Evolutionary conservation across 805 yeast species (phyloP).

Genomic region (Candida nanaspora): DNA sequence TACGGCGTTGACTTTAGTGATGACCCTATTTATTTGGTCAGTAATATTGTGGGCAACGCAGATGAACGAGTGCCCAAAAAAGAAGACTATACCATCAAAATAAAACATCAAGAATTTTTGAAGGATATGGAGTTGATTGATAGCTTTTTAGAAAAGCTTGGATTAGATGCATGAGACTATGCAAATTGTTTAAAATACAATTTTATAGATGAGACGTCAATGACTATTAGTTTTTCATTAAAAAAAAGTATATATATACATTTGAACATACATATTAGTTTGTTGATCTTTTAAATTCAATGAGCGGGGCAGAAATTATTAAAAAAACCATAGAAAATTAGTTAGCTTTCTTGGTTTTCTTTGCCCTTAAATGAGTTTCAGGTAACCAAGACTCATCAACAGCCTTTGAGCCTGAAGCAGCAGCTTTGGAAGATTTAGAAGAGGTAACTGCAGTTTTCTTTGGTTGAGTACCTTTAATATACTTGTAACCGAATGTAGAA

Average conservation of each 20-base stretch:
- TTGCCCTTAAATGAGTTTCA: conserved; percentile 37
- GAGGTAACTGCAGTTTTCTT: conserved; percentile 22
- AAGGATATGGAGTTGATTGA: conserved; percentile 35
- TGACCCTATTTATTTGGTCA: too few relatives aligned
- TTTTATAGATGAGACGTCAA: too few relatives aligned
- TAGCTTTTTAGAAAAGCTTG: conserved; percentile 28
- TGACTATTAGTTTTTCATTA: too few relatives aligned
- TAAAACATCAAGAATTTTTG: conserved; percentile 23
- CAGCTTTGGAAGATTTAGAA: conserved; percentile 16
- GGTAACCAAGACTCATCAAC: conserved; percentile 54
- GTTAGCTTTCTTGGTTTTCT: conserved; percentile 26
- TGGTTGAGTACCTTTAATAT: conserved; percentile 34
- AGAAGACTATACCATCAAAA: too few relatives aligned
- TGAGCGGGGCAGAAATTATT: too few relatives aligned
- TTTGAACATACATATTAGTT: background rate
- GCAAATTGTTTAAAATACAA: too few relatives aligned
- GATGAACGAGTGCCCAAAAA: too few relatives aligned
- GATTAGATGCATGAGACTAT: conserved; percentile 34
- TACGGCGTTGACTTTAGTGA: conserved; percentile 21
- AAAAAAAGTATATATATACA: background rate
- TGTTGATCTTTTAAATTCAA: too few relatives aligned
- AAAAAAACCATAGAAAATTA: too few relatives aligned
- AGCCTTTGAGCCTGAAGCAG: conserved; percentile 19
- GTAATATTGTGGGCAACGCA: too few relatives aligned
- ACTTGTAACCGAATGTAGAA: conserved; percentile 36